Evolutionary conservation across 1,284 basidiomycete genomes (phyloP).

Genomic region (Fomitopsis palustris): DNA sequence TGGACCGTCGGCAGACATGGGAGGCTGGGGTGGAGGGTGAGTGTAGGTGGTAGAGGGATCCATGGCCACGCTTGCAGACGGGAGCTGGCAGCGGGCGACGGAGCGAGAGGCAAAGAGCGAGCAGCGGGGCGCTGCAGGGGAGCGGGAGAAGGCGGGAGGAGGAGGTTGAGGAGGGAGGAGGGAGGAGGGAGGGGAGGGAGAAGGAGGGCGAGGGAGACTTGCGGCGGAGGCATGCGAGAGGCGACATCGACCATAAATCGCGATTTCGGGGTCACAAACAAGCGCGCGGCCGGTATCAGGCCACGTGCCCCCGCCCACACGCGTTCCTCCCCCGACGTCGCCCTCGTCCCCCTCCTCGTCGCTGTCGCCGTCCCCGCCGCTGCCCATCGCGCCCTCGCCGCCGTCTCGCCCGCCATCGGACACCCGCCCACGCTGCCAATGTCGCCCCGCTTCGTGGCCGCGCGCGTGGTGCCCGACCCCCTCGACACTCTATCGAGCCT

Average conservation of each 20-base stretch:
- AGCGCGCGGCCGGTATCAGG: not conserved
- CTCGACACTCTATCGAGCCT: not conserved
- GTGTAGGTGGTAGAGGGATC: not conserved
- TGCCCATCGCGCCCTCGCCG: not conserved
- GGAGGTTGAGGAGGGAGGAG: not conserved
- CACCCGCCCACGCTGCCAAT: not conserved
- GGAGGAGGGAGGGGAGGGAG: not conserved
- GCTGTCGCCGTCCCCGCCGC: not conserved
- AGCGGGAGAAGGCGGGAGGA: not conserved
- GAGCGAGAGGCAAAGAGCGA: not conserved
- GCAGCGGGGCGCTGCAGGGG: not conserved
- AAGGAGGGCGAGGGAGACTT: not conserved
- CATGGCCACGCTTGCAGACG: not conserved
- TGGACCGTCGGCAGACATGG: not conserved
- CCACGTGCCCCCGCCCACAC: conserved; percentile 1
- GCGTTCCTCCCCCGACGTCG: not conserved
- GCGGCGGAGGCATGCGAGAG: not conserved
- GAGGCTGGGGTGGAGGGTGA: not conserved
- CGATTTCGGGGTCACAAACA: conserved; percentile 2
- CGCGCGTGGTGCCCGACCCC: too few relatives aligned
- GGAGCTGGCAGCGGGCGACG: not conserved
- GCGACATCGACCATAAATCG: not conserved
- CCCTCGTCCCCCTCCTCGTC: not conserved
- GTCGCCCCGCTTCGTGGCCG: too few relatives aligned
- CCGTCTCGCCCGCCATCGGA: not conserved